Evolutionary conservation across 495 filamentous ascomycete species (phyloP).

Genomic region (Penicillium chermesinum): DNA sequence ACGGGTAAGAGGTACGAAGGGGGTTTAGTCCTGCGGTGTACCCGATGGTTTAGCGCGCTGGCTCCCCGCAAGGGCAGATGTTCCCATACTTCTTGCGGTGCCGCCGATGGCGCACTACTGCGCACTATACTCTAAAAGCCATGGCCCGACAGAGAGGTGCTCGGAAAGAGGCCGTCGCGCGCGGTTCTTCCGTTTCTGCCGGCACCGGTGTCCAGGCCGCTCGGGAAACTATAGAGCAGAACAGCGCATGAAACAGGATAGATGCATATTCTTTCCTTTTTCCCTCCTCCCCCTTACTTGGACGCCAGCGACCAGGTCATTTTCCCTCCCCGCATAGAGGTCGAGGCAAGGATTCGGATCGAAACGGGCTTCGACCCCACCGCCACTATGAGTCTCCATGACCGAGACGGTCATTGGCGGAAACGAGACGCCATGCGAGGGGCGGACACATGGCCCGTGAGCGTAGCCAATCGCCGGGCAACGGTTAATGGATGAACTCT

Average conservation of each 20-base stretch:
- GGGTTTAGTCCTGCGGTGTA: neutral
- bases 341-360: conserved; percentile 1
- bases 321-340: conserved; percentile 1
- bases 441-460: conserved; percentile 19
- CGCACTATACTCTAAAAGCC: neutral
- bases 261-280: too few species aligned
- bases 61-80: conserved; percentile 8
- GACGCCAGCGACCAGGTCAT: neutral
- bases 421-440: conserved; percentile 17
- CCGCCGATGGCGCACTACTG: conserved; percentile 2
- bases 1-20: conserved; percentile 1
- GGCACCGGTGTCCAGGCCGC: neutral
- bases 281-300: neutral
- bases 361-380: conserved; percentile 4
- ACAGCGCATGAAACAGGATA: too few species aligned
- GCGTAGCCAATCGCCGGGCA: conserved; percentile 1
- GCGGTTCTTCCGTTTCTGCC: too few species aligned
- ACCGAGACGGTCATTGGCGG: conserved; percentile 5
- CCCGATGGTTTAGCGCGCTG: conserved; percentile 4
- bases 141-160: neutral
- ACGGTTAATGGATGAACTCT: conserved; percentile 3
- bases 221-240: too few species aligned
- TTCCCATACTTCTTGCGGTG: neutral
- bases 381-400: conserved; percentile 7
- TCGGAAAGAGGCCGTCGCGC: neutral